These are phyloP conservation scores for Catharanthus roseus DNA, from an alignment of 257 asterid genomes.

Conservation along the genomic window DNA sequence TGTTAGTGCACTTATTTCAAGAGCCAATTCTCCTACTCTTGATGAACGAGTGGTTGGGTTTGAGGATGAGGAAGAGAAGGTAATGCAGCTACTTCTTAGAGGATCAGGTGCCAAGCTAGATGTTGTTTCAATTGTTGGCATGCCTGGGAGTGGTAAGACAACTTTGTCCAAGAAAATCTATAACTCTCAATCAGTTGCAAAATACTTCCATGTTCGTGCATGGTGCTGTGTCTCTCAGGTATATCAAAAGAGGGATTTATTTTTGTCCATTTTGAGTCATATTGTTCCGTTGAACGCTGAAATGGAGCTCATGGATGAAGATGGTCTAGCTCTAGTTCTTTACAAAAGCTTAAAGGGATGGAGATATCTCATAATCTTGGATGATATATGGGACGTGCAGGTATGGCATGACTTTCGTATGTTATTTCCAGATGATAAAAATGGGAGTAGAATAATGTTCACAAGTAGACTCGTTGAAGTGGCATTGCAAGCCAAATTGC, in stretches of 20 bases:
- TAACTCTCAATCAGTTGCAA: not conserved
- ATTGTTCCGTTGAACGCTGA: not conserved
- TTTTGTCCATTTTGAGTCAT: not conserved
- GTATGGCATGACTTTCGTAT: slow-evolving; percentile 8
- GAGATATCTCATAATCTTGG: slow-evolving; percentile 17
- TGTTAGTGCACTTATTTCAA: not conserved
- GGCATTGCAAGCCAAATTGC: not conserved
- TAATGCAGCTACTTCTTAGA: slow-evolving; percentile 4
- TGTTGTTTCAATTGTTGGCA: slow-evolving; percentile 19
- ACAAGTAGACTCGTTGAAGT: slow-evolving; percentile 10
- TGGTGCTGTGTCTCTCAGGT: slow-evolving; percentile 17
- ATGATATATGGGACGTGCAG: slow-evolving; percentile 15
- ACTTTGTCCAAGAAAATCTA: slow-evolving; percentile 11
- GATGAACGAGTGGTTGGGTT: slow-evolving; percentile 3
- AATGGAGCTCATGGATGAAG: not conserved
- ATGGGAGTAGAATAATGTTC: slow-evolving; percentile 21
- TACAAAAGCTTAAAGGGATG: not conserved
- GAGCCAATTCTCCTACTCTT: not conserved
- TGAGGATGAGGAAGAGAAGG: not conserved
- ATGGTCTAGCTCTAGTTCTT: not conserved
- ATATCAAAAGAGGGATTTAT: not conserved
- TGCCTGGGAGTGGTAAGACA: slow-evolving; percentile 21
- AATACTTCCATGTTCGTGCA: not conserved
- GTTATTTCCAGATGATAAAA: not conserved
- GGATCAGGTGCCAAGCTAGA: not conserved